These are phyloP conservation scores for Tirmania nivea DNA, from an alignment of 495 filamentous ascomycete species.

Conservation along the genomic window DNA sequence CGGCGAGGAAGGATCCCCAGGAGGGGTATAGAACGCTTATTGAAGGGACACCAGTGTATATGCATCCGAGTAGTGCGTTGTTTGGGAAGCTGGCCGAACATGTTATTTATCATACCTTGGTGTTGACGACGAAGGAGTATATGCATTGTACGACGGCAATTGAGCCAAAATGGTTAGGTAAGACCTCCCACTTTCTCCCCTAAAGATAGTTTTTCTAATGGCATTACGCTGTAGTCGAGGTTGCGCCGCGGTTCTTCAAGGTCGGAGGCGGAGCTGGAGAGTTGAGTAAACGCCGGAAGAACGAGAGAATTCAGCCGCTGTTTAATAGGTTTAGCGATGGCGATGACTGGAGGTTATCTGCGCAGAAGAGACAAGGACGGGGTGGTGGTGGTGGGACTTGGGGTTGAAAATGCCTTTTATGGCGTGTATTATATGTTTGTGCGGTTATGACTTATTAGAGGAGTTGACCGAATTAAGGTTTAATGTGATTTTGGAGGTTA, in stretches of 20 bases:
- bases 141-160: constrained; percentile 86
- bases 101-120: constrained; percentile 75
- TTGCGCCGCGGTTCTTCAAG: constrained; percentile 95
- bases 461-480: not conserved
- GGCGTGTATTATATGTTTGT: not conserved
- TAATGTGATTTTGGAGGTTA: too few species aligned
- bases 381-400: constrained; percentile 88
- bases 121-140: constrained; percentile 90
- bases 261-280: constrained; percentile 65
- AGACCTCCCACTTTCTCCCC: constrained; percentile 3
- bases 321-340: constrained; percentile 72
- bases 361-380: constrained; percentile 68
- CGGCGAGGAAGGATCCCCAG: constrained; percentile 81
- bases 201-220: not conserved
- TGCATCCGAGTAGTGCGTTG: constrained; percentile 74
- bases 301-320: constrained; percentile 80
- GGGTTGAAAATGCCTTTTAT: constrained; percentile 34
- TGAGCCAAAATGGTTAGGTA: constrained; percentile 63
- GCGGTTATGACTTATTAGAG: not conserved
- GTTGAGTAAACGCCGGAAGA: constrained; percentile 77
- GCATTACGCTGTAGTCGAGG: constrained; percentile 37
- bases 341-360: constrained; percentile 80
- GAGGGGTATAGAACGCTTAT: constrained; percentile 94
- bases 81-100: constrained; percentile 93
- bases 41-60: constrained; percentile 81